phyloP scores from a whole-genome alignment of 495 filamentous ascomycete genomes.

The Talaromyces stipitatus region DNA sequence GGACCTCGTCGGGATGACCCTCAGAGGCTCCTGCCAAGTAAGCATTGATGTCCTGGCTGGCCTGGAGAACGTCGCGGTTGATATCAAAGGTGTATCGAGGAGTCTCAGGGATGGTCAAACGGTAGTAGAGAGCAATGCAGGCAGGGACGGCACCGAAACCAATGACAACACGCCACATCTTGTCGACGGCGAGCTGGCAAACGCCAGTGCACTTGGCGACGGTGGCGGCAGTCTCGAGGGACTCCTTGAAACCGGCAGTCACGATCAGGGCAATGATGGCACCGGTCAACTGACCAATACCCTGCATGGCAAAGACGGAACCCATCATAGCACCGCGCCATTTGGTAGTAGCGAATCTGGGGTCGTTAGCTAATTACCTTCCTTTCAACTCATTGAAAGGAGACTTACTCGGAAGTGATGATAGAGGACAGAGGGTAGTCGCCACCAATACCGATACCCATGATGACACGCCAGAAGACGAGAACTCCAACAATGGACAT shows the following conservation, averaged over 20 bases:
- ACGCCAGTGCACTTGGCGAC: conserved; percentile 50
- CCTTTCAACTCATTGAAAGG: conserved; percentile 4
- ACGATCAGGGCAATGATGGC: conserved; percentile 66
- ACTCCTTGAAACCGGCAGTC: conserved; percentile 64
- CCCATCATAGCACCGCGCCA: conserved; percentile 86
- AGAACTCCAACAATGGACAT: conserved; percentile 69
- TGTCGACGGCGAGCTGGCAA: conserved; percentile 66
- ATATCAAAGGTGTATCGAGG: conserved; percentile 82
- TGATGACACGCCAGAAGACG: conserved; percentile 84
- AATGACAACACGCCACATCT: conserved; percentile 78
- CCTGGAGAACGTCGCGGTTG: conserved; percentile 62
- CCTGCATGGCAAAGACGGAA: conserved; percentile 81
- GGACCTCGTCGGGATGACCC: conserved; percentile 55
- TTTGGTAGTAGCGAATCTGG: conserved; percentile 70
- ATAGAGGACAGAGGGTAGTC: conserved; percentile 82
- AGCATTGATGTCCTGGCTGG: conserved; percentile 54
- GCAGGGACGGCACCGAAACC: conserved; percentile 76
- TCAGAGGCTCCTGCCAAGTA: conserved; percentile 51
- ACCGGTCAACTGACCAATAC: conserved; percentile 65
- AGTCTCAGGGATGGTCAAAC: conserved; percentile 82
- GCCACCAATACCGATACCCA: conserved; percentile 78
- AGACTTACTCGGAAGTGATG: conserved; percentile 68
- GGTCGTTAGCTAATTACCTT: neutral
- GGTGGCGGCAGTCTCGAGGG: conserved; percentile 42
- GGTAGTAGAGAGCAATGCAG: conserved; percentile 71